Evolutionary conservation across 1,139 yeast species (phyloP).

Genomic region (Candida sojae): DNA sequence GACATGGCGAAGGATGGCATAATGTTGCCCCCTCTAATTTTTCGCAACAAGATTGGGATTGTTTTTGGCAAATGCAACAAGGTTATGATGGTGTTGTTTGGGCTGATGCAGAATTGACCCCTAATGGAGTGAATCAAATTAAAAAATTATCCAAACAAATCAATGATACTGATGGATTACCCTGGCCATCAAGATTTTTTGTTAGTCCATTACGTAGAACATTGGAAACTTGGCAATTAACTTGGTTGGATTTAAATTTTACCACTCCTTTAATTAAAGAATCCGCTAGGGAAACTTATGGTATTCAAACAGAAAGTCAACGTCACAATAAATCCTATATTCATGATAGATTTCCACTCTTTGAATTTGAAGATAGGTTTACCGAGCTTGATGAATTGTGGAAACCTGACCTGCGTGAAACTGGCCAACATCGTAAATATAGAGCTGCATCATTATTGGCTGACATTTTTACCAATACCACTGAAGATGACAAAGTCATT

Average conservation of each 20-base stretch:
- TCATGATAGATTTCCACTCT: slow-evolving; percentile 21
- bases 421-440: slow-evolving; percentile 20
- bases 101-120: slow-evolving; percentile 41
- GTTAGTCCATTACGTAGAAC: slow-evolving; percentile 41
- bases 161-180: slow-evolving; percentile 19
- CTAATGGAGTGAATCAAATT: slow-evolving; percentile 25
- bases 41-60: slow-evolving; percentile 31
- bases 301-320: slow-evolving; percentile 37
- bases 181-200: slow-evolving; percentile 30
- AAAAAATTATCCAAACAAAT: slow-evolving; percentile 19
- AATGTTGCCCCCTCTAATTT: slow-evolving; percentile 8
- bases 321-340: slow-evolving; percentile 33
- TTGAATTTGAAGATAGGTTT: slow-evolving; percentile 30
- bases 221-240: slow-evolving; percentile 31
- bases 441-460: slow-evolving; percentile 32
- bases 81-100: slow-evolving; percentile 35
- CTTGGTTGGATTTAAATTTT: slow-evolving; percentile 24
- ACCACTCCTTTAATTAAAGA: slow-evolving; percentile 28
- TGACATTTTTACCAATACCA: slow-evolving; percentile 25
- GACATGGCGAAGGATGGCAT: slow-evolving; percentile 47
- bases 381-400: slow-evolving; percentile 31
- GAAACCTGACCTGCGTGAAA: slow-evolving; percentile 16
- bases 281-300: slow-evolving; percentile 39
- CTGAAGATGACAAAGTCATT: slow-evolving; percentile 24
- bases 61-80: slow-evolving; percentile 31